Conservation (phyloP, 2,329 filamentous ascomycete species). For the Talaromyces sp. region DNA sequence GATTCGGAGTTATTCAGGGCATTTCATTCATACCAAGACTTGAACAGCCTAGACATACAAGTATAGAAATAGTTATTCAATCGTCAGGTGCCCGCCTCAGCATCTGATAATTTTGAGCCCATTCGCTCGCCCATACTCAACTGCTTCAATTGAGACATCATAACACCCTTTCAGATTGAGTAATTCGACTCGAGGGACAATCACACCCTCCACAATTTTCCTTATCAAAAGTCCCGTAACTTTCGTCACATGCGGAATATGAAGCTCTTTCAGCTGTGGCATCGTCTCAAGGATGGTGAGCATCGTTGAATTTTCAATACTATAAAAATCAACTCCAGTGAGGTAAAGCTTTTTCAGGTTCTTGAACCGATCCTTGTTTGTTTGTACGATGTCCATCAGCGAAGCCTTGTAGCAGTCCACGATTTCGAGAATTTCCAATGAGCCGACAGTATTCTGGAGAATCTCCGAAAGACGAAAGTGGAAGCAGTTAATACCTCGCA, state of each 20-base stretch:
- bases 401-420: neutral
- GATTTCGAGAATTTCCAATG: slow-evolving; percentile 11
- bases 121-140: slow-evolving; percentile 30
- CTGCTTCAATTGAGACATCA: slow-evolving; percentile 32
- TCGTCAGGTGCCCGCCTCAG: neutral
- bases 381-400: neutral
- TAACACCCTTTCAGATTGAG: slow-evolving; percentile 30
- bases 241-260: slow-evolving; percentile 31
- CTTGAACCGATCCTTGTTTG: neutral
- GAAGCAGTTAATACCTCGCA: slow-evolving; percentile 17
- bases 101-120: slow-evolving; percentile 20
- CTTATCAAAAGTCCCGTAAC: slow-evolving; percentile 37
- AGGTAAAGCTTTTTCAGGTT: slow-evolving; percentile 32
- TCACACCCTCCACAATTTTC: slow-evolving; percentile 22
- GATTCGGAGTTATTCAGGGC: neutral
- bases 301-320: slow-evolving; percentile 28
- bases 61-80: neutral
- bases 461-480: neutral
- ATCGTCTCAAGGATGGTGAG: slow-evolving; percentile 24
- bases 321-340: slow-evolving; percentile 19
- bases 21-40: neutral
- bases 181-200: slow-evolving; percentile 23
- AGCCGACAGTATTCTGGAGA: neutral
- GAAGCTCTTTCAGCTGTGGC: slow-evolving; percentile 30
- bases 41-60: neutral